Conservation (phyloP, 2,329 filamentous ascomycete species). For the Phyllosticta citribraziliensis region DNA sequence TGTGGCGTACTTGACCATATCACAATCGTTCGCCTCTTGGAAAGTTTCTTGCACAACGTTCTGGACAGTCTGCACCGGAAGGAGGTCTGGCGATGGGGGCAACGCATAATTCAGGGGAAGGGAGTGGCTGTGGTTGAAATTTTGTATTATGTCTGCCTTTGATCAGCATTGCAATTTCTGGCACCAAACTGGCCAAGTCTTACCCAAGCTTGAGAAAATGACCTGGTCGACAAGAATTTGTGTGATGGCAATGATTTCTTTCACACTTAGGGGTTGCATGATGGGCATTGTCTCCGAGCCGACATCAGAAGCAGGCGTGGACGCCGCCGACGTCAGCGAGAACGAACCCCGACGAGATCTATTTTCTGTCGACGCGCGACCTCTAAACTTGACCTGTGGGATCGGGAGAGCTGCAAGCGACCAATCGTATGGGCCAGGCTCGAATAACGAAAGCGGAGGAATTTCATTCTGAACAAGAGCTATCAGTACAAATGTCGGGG, state of each 20-base stretch:
- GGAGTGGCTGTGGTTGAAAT: background rate
- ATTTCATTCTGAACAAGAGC: background rate
- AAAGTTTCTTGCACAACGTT: slow-evolving; percentile 19
- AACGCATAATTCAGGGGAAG: background rate
- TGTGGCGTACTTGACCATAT: slow-evolving; percentile 19
- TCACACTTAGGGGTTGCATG: background rate
- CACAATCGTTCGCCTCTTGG: slow-evolving; percentile 23
- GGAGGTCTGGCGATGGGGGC: background rate
- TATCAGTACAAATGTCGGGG: background rate
- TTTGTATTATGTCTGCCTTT: background rate
- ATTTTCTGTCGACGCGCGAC: background rate
- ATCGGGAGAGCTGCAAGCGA: slow-evolving; percentile 22
- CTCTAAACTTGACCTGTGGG: slow-evolving; percentile 12
- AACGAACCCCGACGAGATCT: slow-evolving; percentile 4
- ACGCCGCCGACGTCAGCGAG: slow-evolving; percentile 6
- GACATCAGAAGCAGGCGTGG: slow-evolving; percentile 6
- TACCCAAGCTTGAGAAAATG: slow-evolving; percentile 7
- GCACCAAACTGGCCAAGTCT: background rate
- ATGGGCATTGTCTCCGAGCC: background rate
- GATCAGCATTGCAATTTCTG: background rate
- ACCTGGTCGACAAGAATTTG: slow-evolving; percentile 8
- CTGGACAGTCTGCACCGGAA: slow-evolving; percentile 1
- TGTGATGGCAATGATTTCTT: slow-evolving; percentile 10
- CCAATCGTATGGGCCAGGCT: slow-evolving; percentile 28
- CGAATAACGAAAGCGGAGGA: slow-evolving; percentile 16